Evolutionary conservation across 192 early-diverging fungal genomes (phyloP).

Genomic region (Umbelopsis sp.): DNA sequence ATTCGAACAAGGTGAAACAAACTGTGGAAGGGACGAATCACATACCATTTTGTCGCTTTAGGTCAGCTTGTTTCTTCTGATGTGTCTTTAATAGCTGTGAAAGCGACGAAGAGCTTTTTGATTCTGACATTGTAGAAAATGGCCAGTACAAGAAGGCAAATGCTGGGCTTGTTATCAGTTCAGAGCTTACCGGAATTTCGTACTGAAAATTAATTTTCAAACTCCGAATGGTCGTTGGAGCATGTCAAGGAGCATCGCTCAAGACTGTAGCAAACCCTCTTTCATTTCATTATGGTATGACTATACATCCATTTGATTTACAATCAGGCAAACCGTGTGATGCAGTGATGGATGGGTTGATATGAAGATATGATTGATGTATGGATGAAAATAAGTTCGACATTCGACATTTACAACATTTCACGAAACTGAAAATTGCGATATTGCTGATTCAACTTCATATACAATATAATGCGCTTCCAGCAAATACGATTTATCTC

Average conservation of each 20-base stretch:
- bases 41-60: slow-evolving; percentile 56
- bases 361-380: not conserved
- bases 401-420: not conserved
- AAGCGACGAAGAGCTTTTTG: slow-evolving; percentile 33
- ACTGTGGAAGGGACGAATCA: not conserved
- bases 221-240: slow-evolving; percentile 1
- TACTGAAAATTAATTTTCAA: slow-evolving; percentile 4
- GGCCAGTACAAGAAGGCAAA: no score
- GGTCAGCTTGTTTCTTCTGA: slow-evolving; percentile 56
- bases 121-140: not conserved
- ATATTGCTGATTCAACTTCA: not conserved
- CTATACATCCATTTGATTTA: not conserved
- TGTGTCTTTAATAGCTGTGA: slow-evolving; percentile 58
- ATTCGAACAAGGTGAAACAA: not conserved
- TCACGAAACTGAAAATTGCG: not conserved
- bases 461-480: not conserved
- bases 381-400: not conserved
- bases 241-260: not conserved
- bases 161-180: no score
- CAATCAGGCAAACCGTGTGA: not conserved
- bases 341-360: slow-evolving; percentile 21
- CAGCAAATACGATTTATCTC: not conserved
- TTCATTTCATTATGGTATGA: slow-evolving; percentile 18
- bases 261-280: not conserved
- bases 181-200: not conserved